Base-by-base conservation (phyloP, 768 basidiomycete species). In the Roridomyces roridus region DNA sequence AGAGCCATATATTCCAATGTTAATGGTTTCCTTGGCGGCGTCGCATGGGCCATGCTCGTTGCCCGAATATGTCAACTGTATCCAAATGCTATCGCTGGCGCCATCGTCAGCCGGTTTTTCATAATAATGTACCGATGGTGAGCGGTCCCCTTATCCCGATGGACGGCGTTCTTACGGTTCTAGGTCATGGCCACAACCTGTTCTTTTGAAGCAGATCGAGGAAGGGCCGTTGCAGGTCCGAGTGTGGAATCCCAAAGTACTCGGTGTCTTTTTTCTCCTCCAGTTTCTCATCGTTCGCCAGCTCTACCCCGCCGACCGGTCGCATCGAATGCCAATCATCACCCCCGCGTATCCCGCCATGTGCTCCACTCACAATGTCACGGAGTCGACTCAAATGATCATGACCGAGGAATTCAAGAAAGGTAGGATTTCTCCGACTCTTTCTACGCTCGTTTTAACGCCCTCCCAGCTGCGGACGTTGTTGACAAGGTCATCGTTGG, bases 251-350 rank as follows among this genome's bases (percentile, higher is more conserved):
- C 97, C 97, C 3, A 93, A 89, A 80, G 95, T 91, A 67, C 39
- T 1, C 24, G 17, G 2, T 14, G 14, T 37, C 6, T 36, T 24
- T 10, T 43, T 7, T 29, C 14, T 24, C 28, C n/a, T 15, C 12
- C 31, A 26, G 25, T 48, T 41, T 53, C 35, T 65, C 53, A 47
- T 28, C 42, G 10, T 15, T 34, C 46, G 21, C 35, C 56, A 96
- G 91, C 72, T 97, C 51, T 98, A 96, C 71, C 94, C 94, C 5
- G 85, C 85, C 57, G 95, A 98, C 72, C 83, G 92, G 55, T 84
- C 92, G n/a, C 97, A 99, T 74, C 85, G 94, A 63, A 98, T 98
- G 97, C 97, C 97, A 12, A 98, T 99, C 67, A 98, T 99, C 65
- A 99, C 97, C 2, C 97, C 97, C 4, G 96, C 97, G 11, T 99